Evolutionary conservation across 164 flowering plant species (phyloP), one percentile per base, ranked within the genome.

Genomic region (Piper betle): DNA sequence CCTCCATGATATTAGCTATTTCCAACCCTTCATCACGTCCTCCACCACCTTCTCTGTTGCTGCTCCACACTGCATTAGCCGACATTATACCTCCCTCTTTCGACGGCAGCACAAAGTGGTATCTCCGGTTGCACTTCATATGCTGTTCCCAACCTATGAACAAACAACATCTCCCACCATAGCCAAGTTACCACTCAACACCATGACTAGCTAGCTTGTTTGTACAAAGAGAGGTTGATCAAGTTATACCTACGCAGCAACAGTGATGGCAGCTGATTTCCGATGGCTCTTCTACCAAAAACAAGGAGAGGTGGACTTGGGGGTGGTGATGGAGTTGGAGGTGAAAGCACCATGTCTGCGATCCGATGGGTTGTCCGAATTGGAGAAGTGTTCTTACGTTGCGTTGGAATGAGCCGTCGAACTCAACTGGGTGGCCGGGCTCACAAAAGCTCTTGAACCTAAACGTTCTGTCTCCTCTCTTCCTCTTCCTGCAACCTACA

Each of bases 101-200:
- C 0, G 96, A 84, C 2, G 93, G 87, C 67, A 94, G 60, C 66
- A 94, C 68, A 63, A 94, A 84, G 66, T 94, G 99, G 67, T 84
- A 94, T 75, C 80, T 86, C 74, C 79, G 84, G 54, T 80, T 94
- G 81, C 91, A 91, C 7, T 83, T 81, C 84, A 88, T 75, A 68
- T 88, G 84, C 55, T 86, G 78, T 3, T 95, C 96, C 99, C 99
- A 94, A 19, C 97, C 99, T 91, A 25, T 10, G 18, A 4, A 19
- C 46, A 58, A 25, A 40, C 48, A 38, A 25, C 33, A 25, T 25
- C 43, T 16, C 39, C 33, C 17, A 15, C 7, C 33, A n/a, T 58
- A 38, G 19, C 17, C 9, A 63, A 63, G 67, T 46, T 55, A 59
- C 52, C 37, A 39, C 25, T 8, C n/a, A 12, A 53, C 19, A 16